Evolutionary conservation across 2,329 filamentous ascomycete genomes (phyloP), one percentile per base, ranked within the genome.

Genomic region (Alternaria novae-zelandiae): DNA sequence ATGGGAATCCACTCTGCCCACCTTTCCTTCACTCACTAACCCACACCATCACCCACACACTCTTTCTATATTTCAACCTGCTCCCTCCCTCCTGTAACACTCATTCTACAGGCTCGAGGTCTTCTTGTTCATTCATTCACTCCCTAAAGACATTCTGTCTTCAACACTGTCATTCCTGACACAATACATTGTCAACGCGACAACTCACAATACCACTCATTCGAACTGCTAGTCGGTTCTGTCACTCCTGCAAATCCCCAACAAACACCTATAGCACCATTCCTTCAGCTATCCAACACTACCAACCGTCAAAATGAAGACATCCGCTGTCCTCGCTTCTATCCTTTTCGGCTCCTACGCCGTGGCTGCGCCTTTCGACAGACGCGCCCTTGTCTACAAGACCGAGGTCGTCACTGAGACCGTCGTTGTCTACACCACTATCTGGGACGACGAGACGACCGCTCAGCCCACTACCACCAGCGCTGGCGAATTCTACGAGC

Each of bases 91-190:
- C 58, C 61, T 64, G 57, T 57, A 61, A 20, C 57, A 61, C 43
- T 61, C 61, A 46, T 61, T 78, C 65, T 79, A 77, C 76, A 79
- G 76, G 76, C 77, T 79, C 78, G 77, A 79, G 65, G 77, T 76
- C 74, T 78, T 76, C 60, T 71, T 72, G 57, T 68, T 65, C 70
- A 69, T 77, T 72, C 73, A 62, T 78, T 78, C 67, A 59, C 54
- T 63, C 68, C 64, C 69, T 72, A 68, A 49, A 58, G 77, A 78
- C 76, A 77, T 77, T 68, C 73, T 70, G 77, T 78, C 76, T 78
- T 71, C 41, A 51, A 43, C 73, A 43, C 73, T 67, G 70, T 77
- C 77, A 67, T 69, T 77, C 61, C 70, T 72, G 67, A 74, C 72
- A 73, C 59, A 70, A 74, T 55, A 49, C 63, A 65, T 70, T 65